Base-by-base conservation (phyloP, 2,329 filamentous ascomycete species). In the Pseudogymnoascus sp. region DNA sequence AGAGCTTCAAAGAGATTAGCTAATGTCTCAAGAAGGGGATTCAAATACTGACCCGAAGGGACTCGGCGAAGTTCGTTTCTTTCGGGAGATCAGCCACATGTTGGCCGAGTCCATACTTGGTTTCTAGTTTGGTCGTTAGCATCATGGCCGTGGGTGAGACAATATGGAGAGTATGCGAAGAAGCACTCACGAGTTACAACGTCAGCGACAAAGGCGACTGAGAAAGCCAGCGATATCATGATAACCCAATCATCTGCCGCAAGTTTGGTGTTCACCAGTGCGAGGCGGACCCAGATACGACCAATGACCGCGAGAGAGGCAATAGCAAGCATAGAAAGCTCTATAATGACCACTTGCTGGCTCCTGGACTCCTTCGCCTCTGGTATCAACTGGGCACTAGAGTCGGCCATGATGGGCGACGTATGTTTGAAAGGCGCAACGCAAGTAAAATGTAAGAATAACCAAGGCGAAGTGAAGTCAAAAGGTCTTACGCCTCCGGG, bases 61-160 rank as follows among this genome's bases (percentile, higher is more conserved):
- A 56, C 50, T 56, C 50, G n/a, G 50, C 50, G 10, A 56, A 56
- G 50, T 56, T 56, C 1, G 50, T 56, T 56, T 56, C 50, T 56
- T 56, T 56, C n/a, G 50, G 50, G n/a, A 56, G 50, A 19, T 56
- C 50, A 33, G 26, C 26, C 19, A 56, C 50, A 33, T 56, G 50
- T 33, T 56, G 50, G 2, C 50, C 50, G 8, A 56, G 50, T 19
- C 50, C 50, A 56, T 56, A 56, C 50, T 56, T 56, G 8, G 50
- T 56, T 56, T 56, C 29, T 56, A 56, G 6, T 19, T 33, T 56
- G 14, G 29, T 10, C n/a, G 29, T 56, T 56, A 56, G 50, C 33
- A 56, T 56, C 19, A 19, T 19, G n/a, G 3, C 4, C 47, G n/a
- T 19, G 26, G 8, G n/a, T 53, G 10, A 33, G 50, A 2, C 26